Evolutionary conservation across 257 asterid species (phyloP).

Genomic region (Solanum pennellii): DNA sequence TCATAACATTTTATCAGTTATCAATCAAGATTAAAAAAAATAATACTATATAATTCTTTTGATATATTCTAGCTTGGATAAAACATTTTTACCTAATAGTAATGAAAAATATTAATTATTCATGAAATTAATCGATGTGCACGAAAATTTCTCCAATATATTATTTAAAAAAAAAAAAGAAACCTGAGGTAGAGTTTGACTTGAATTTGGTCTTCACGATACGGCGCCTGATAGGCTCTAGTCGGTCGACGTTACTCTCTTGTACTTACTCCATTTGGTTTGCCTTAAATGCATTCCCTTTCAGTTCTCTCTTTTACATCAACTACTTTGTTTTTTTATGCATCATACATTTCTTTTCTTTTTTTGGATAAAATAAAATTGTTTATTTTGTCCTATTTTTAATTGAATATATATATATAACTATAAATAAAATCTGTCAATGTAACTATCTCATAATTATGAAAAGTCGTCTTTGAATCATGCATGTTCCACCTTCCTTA

Average conservation of each 20-base stretch:
- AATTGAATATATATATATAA: too few species aligned
- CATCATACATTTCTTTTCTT: neutral
- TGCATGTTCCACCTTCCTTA: neutral
- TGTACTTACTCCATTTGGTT: neutral
- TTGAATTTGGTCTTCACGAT: neutral
- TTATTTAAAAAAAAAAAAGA: neutral
- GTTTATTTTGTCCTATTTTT: neutral
- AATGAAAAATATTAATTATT: too few species aligned
- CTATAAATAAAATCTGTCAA: neutral
- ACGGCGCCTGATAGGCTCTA: neutral
- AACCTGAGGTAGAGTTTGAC: neutral
- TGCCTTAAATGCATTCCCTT: neutral
- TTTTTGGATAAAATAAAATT: neutral
- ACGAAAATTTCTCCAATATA: accelerated
- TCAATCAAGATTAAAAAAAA: too few species aligned
- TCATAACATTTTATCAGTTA: too few species aligned
- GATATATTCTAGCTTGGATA: too few species aligned
- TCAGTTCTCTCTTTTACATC: neutral
- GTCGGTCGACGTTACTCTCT: neutral
- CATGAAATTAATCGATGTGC: accelerated
- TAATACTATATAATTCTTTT: too few species aligned
- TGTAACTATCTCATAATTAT: neutral
- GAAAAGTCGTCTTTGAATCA: neutral
- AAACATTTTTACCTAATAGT: too few species aligned
- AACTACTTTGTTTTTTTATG: neutral